Conservation (phyloP, 306 rosid genomes). For the Sesbania bispinosa region DNA sequence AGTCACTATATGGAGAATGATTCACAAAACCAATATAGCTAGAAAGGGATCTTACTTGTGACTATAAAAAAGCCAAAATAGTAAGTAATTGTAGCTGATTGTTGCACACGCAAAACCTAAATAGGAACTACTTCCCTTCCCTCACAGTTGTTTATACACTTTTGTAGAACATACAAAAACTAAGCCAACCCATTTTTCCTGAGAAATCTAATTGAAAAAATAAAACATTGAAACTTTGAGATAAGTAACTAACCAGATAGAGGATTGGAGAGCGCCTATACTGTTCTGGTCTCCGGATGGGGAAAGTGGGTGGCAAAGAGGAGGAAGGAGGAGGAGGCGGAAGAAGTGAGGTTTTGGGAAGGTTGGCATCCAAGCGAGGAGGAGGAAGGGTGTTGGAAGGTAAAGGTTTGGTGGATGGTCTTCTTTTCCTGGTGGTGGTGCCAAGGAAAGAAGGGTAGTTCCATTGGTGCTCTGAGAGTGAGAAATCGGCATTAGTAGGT, state of each 20-base stretch:
- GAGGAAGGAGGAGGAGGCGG: not conserved
- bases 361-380: not conserved
- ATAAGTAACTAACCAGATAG: constrained; percentile 44
- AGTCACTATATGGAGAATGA: not conserved
- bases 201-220: not conserved
- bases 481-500: constrained; percentile 22
- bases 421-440: constrained; percentile 46
- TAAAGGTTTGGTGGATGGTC: constrained; percentile 24
- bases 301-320: not conserved
- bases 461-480: constrained; percentile 62
- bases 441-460: constrained; percentile 75
- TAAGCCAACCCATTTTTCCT: no score
- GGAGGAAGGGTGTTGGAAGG: constrained; percentile 6
- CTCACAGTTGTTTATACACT: not conserved
- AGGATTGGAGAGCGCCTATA: constrained; percentile 31
- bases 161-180: no score
- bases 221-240: not conserved
- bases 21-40: not conserved
- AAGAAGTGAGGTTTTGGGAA: constrained; percentile 17
- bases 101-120: not conserved
- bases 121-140: not conserved
- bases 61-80: no score
- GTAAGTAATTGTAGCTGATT: not conserved
- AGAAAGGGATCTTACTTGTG: no score
- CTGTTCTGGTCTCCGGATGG: constrained; percentile 5